Percentiles rank a stretch among this genome's conserved stretches.
phyloP scores from a whole-genome alignment of 2,329 filamentous ascomycete genomes.

The Diaporthe citri region DNA sequence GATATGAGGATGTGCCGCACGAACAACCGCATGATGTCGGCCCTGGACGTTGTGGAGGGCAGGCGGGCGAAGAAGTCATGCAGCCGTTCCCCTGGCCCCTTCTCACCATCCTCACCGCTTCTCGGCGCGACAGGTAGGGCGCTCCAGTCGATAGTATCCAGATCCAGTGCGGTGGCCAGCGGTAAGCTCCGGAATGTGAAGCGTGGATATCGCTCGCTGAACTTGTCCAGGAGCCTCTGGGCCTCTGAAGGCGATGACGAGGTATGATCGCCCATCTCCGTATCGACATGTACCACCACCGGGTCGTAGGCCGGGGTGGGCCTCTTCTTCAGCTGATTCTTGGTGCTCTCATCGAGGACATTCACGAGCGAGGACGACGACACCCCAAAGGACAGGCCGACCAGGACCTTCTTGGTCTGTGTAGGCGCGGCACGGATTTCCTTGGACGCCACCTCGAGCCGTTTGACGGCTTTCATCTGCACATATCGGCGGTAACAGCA shows the following conservation, averaged over 20 bases:
- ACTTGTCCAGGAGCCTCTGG: slow-evolving; percentile 61
- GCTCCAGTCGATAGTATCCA: slow-evolving; percentile 67
- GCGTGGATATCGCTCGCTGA: slow-evolving; percentile 73
- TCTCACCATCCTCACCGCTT: slow-evolving; percentile 20
- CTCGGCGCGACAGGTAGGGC: slow-evolving; percentile 52
- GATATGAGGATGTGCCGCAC: slow-evolving; percentile 78
- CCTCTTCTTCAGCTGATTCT: slow-evolving; percentile 73
- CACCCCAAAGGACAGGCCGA: slow-evolving; percentile 86
- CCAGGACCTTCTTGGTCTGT: slow-evolving; percentile 67
- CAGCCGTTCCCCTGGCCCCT: slow-evolving; percentile 59
- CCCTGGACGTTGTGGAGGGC: slow-evolving; percentile 79
- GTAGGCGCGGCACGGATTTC: slow-evolving; percentile 56
- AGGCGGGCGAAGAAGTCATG: slow-evolving; percentile 69
- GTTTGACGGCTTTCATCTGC: slow-evolving; percentile 82
- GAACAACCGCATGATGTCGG: slow-evolving; percentile 80
- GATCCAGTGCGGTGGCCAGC: slow-evolving; percentile 72
- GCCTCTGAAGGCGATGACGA: slow-evolving; percentile 49
- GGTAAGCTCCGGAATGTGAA: slow-evolving; percentile 73
- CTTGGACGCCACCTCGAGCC: slow-evolving; percentile 66
- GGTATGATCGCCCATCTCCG: slow-evolving; percentile 49
- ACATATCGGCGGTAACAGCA: slow-evolving; percentile 85
- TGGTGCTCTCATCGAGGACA: slow-evolving; percentile 78
- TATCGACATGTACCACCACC: slow-evolving; percentile 68
- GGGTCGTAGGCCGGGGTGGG: slow-evolving; percentile 77
- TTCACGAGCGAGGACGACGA: slow-evolving; percentile 85